Conservation (phyloP, 225 moss, liverwort and hornwort genomes). For the Bryum argenteum region DNA sequence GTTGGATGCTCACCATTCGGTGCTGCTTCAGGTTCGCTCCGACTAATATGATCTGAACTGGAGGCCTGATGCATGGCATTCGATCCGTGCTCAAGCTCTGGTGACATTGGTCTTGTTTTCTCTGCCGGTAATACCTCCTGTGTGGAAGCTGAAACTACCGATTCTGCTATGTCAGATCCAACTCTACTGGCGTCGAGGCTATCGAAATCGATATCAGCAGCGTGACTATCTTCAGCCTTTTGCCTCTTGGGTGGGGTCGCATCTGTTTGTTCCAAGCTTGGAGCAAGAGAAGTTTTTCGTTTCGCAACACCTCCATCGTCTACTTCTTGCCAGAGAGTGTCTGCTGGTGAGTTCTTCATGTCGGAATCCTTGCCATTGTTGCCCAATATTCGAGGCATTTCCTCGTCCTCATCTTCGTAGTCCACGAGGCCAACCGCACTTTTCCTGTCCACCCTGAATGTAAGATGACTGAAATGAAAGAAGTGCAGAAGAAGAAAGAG, state of each 20-base stretch:
- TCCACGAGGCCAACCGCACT: conserved; percentile 74
- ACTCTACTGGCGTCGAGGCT: conserved; percentile 38
- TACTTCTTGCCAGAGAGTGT: conserved; percentile 82
- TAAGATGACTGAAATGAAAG: conserved; percentile 25
- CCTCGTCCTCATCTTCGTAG: conserved; percentile 96
- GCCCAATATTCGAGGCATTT: conserved; percentile 54
- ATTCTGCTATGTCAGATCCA: conserved; percentile 32
- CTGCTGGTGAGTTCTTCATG: conserved; percentile 55
- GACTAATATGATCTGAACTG: conserved; percentile 23
- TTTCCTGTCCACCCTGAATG: conserved; percentile 42
- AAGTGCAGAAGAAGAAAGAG: conserved; percentile 22
- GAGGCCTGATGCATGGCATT: conserved; percentile 26
- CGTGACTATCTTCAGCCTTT: conserved; percentile 54
- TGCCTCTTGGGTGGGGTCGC: conserved; percentile 66
- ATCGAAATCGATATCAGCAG: conserved; percentile 20
- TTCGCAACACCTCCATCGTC: conserved; percentile 65
- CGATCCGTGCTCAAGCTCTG: conserved; percentile 22
- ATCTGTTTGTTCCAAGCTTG: conserved; percentile 43
- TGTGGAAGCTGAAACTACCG: conserved; percentile 19
- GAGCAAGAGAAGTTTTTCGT: conserved; percentile 60
- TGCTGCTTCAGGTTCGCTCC: conserved; percentile 27
- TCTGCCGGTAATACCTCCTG: conserved; percentile 13
- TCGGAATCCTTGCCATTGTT: conserved; percentile 59
- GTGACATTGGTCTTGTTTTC: conserved; percentile 23
- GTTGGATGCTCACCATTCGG: conserved; percentile 12